Evolutionary conservation across 306 rosid genomes (phyloP).

Genomic region (Medicago arabica): DNA sequence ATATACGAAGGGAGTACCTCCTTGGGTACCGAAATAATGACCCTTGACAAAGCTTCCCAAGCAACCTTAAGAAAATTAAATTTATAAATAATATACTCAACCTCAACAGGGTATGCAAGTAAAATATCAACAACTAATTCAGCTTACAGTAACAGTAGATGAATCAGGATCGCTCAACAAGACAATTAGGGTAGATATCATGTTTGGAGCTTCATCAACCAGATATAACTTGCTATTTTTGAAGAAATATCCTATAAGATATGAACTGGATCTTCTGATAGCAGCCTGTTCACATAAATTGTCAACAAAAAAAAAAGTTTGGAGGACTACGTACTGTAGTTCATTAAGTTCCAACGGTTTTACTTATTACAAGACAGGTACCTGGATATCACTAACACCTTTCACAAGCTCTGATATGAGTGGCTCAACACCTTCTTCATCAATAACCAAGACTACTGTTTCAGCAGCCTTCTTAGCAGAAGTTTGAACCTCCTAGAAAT

Average conservation of each 20-base stretch:
- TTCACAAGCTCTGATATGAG: conserved; percentile 83
- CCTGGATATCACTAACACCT: conserved; percentile 86
- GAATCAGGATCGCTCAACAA: conserved; percentile 91
- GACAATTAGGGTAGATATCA: conserved; percentile 84
- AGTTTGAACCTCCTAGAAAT: conserved; percentile 79
- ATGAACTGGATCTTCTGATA: conserved; percentile 78
- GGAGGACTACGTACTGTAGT: neutral
- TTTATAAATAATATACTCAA: conserved; percentile 30
- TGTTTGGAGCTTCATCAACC: conserved; percentile 93
- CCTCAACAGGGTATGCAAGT: conserved; percentile 25
- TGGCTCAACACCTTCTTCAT: conserved; percentile 89
- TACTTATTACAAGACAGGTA: conserved; percentile 34
- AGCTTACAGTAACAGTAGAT: conserved; percentile 74
- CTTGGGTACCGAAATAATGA: conserved; percentile 81
- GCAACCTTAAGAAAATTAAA: conserved; percentile 60
- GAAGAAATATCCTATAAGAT: conserved; percentile 90
- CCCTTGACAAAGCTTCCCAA: conserved; percentile 94
- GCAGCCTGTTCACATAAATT: conserved; percentile 67
- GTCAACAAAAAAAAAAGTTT: neutral
- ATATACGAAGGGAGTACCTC: conserved; percentile 89
- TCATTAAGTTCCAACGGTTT: neutral
- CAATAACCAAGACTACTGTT: conserved; percentile 83
- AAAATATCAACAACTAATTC: conserved; percentile 35
- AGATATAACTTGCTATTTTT: conserved; percentile 88
- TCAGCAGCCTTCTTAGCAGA: conserved; percentile 92